Percentiles rank a stretch among this genome's conserved stretches.
phyloP scores from a whole-genome alignment of 2,329 filamentous ascomycete genomes.

The Ophiostoma perfectum region DNA sequence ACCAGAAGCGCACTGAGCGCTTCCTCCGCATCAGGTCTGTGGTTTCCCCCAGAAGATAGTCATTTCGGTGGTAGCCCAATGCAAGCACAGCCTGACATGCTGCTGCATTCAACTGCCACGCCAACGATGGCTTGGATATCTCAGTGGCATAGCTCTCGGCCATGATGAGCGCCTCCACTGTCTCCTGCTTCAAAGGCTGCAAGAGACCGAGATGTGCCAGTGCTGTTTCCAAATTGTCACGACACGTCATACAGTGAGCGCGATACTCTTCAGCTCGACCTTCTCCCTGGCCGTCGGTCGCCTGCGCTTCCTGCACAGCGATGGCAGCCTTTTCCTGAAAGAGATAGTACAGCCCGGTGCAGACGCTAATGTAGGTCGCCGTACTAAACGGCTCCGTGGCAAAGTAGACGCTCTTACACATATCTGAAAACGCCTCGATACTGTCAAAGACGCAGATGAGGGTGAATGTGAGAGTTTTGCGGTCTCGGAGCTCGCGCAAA shows the following conservation, averaged over 20 bases:
- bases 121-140: constrained; percentile 3
- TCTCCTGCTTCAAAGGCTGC: neutral
- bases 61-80: constrained; percentile 1
- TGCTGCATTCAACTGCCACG: neutral
- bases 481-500: neutral
- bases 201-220: neutral
- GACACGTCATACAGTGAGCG: neutral
- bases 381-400: neutral
- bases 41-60: neutral
- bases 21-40: neutral
- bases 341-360: neutral
- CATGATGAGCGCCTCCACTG: constrained; percentile 2
- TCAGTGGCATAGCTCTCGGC: constrained; percentile 6
- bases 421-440: constrained; percentile 3
- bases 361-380: neutral
- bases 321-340: constrained; percentile 8
- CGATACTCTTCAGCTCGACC: neutral
- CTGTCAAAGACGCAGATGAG: constrained; percentile 6
- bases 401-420: neutral
- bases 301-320: neutral
- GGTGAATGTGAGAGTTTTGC: constrained; percentile 3
- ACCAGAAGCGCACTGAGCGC: constrained; percentile 8
- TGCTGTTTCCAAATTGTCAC: constrained; percentile 5
- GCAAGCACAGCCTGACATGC: constrained; percentile 8
- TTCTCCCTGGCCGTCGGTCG: neutral